Evolutionary conservation across 2,329 filamentous ascomycete species (phyloP).

Genomic region (Capronia coronata): DNA sequence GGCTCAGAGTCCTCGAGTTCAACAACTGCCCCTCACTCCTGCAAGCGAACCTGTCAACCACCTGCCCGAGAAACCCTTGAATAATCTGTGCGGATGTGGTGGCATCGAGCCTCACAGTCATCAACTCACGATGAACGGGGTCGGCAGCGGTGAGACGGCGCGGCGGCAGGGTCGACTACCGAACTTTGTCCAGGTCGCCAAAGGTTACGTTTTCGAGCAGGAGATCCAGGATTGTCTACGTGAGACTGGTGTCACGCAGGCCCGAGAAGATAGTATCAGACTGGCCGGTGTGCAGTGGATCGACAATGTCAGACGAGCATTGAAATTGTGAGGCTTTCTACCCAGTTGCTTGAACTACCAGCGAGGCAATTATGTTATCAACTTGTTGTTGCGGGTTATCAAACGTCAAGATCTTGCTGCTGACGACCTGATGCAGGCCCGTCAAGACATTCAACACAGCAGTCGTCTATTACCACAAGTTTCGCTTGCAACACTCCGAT

Average conservation of each 20-base stretch:
- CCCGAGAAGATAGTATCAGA: conserved; percentile 71
- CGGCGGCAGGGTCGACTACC: conserved; percentile 47
- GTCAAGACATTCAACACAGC: conserved; percentile 89
- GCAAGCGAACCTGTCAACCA: neutral
- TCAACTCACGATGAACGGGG: conserved; percentile 19
- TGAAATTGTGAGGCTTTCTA: conserved; percentile 68
- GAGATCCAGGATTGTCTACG: conserved; percentile 67
- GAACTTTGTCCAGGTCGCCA: conserved; percentile 58
- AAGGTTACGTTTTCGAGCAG: conserved; percentile 77
- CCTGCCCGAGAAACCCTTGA: neutral
- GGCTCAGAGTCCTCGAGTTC: neutral
- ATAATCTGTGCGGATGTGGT: conserved; percentile 16
- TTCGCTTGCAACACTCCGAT: conserved; percentile 77
- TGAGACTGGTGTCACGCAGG: conserved; percentile 63
- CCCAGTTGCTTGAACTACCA: neutral
- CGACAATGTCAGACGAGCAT: conserved; percentile 68
- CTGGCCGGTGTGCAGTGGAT: conserved; percentile 85
- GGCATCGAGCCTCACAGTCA: conserved; percentile 8
- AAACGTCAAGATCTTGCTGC: too few relatives aligned
- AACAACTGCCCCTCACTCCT: neutral
- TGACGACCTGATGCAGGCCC: conserved; percentile 51
- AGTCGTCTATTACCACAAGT: conserved; percentile 88
- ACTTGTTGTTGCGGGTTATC: too few relatives aligned
- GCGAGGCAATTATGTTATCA: too few relatives aligned
- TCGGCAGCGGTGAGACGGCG: conserved; percentile 12